Percentiles rank a stretch among this genome's conserved stretches.
Evolutionary conservation across 805 yeast genomes (phyloP).

Genomic region (Kuraishia borneana): DNA sequence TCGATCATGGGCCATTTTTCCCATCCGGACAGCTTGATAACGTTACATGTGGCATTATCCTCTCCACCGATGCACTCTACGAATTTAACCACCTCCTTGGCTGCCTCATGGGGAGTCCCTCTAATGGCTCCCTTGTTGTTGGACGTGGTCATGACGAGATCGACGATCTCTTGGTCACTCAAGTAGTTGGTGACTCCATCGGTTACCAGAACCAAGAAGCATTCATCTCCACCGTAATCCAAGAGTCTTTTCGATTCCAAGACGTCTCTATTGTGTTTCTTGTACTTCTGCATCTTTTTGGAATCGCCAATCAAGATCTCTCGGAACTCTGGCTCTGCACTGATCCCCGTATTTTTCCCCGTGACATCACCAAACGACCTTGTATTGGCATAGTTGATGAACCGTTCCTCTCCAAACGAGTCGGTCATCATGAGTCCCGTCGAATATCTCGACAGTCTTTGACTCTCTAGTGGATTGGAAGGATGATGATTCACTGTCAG

Average conservation of each 20-base stretch:
- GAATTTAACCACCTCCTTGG: conserved; percentile 75
- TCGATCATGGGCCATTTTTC: conserved; percentile 84
- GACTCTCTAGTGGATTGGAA: conserved; percentile 64
- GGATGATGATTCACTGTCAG: conserved; percentile 83
- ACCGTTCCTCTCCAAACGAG: conserved; percentile 88
- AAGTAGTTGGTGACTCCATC: conserved; percentile 82
- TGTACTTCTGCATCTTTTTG: conserved; percentile 21
- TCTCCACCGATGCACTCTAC: conserved; percentile 83
- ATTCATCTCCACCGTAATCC: conserved; percentile 72
- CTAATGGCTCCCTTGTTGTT: conserved; percentile 50
- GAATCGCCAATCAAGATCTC: conserved; percentile 61
- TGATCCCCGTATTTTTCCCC: conserved; percentile 74
- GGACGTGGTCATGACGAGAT: conserved; percentile 62
- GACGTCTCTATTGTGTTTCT: conserved; percentile 10
- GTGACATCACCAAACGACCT: conserved; percentile 84
- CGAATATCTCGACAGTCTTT: conserved; percentile 54
- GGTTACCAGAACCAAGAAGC: conserved; percentile 69
- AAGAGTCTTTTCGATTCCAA: conserved; percentile 11
- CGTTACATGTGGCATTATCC: conserved; percentile 91
- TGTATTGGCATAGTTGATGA: conserved; percentile 75
- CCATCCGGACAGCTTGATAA: conserved; percentile 81
- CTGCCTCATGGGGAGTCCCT: conserved; percentile 80
- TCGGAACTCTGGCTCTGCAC: conserved; percentile 85
- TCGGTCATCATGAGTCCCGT: conserved; percentile 66
- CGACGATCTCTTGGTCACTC: conserved; percentile 87